Conservation (phyloP, 2,329 filamentous ascomycete genomes). For the Fusarium sp. region DNA sequence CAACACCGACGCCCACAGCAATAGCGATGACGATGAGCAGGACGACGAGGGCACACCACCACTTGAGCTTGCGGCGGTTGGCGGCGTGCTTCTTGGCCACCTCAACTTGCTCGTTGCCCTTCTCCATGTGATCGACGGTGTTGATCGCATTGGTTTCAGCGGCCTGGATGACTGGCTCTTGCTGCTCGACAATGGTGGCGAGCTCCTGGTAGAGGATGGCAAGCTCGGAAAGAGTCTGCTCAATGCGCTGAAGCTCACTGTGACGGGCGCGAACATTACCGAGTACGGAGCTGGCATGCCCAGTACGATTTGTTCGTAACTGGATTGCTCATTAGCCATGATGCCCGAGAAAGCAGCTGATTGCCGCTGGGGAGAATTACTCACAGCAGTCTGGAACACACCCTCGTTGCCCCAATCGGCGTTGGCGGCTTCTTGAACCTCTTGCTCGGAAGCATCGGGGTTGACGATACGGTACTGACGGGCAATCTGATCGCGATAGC, state of each 20-base stretch:
- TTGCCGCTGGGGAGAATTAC: conserved; percentile 48
- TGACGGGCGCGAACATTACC: conserved; percentile 84
- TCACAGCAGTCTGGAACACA: conserved; percentile 84
- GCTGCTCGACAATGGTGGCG: conserved; percentile 77
- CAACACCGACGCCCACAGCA: conserved; percentile 66
- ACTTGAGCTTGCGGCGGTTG: conserved; percentile 80
- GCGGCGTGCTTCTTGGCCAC: conserved; percentile 75
- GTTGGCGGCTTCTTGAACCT: conserved; percentile 76
- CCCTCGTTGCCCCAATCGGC: conserved; percentile 82
- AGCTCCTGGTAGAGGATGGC: conserved; percentile 79
- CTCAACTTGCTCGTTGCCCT: conserved; percentile 76
- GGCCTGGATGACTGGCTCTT: conserved; percentile 72
- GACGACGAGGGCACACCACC: conserved; percentile 77
- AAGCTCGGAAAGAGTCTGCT: conserved; percentile 78
- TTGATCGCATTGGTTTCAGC: conserved; percentile 74
- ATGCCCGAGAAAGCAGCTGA: not conserved
- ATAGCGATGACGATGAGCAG: conserved; percentile 68
- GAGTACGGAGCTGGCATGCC: conserved; percentile 78
- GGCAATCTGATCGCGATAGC: conserved; percentile 81
- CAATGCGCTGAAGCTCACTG: conserved; percentile 85
- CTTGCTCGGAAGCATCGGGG: conserved; percentile 79
- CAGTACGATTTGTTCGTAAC: conserved; percentile 80
- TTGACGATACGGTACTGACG: conserved; percentile 86
- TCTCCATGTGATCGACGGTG: conserved; percentile 74
- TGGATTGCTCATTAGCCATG: conserved; percentile 50